Percentiles rank a stretch among this genome's conserved stretches.
phyloP scores from a whole-genome alignment of 208 protist species.

The Wallacemonas sp. region DNA sequence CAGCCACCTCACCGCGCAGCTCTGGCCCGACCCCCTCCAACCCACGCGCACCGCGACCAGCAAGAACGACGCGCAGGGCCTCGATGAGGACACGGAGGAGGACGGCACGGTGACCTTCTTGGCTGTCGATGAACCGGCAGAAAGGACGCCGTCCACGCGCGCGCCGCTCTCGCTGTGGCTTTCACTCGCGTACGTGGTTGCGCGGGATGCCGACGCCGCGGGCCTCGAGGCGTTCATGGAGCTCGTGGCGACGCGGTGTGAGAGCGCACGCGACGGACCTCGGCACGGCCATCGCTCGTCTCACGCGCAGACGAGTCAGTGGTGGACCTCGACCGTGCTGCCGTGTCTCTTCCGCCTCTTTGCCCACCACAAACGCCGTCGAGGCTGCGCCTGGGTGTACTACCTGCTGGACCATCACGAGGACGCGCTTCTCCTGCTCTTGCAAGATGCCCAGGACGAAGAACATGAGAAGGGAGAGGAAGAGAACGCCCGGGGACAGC shows the following conservation, averaged over 20 bases:
- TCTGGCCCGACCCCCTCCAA: constrained; percentile 1
- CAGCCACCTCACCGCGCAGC: neutral
- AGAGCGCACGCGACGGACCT: neutral
- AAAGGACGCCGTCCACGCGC: neutral
- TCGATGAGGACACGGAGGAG: neutral
- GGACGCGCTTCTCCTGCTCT: constrained; percentile 17
- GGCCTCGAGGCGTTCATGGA: neutral
- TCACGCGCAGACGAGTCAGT: neutral
- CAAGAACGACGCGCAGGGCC: too few species aligned
- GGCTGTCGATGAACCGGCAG: neutral
- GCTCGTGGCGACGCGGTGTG: neutral
- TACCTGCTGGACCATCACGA: constrained; percentile 33
- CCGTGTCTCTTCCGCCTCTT: constrained; percentile 13
- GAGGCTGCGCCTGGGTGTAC: constrained; percentile 37
- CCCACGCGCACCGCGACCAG: neutral
- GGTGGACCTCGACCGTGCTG: constrained; percentile 5
- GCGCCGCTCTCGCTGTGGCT: constrained; percentile 10
- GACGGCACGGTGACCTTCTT: neutral
- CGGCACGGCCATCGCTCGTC: too few species aligned
- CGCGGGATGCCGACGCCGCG: neutral
- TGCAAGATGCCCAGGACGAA: neutral
- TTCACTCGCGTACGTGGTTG: neutral
- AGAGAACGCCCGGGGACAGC: neutral
- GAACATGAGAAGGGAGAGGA: neutral
- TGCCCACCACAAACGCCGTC: constrained; percentile 7